A percentile compares a stretch with the other conserved stretches of the same genome.
Evolutionary conservation across 148 eudicot species (phyloP).

Genomic region (Silene uniflora): DNA sequence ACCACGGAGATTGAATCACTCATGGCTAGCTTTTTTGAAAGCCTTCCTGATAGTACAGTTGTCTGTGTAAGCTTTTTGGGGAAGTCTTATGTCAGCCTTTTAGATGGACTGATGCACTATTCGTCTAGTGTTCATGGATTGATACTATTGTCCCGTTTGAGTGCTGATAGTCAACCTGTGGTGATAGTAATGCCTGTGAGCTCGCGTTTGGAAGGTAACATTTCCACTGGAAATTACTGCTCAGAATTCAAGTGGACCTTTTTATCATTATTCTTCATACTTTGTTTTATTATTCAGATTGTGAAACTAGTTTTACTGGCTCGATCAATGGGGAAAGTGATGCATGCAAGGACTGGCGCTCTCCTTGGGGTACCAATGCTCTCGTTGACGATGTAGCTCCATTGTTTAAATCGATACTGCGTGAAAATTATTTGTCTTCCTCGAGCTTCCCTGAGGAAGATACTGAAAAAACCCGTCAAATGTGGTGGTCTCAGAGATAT

Average conservation of each 20-base stretch:
- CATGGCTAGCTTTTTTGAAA: constrained; percentile 47
- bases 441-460: constrained; percentile 46
- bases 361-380: constrained; percentile 67
- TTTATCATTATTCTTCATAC: constrained; percentile 8
- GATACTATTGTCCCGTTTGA: constrained; percentile 69
- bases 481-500: constrained; percentile 77
- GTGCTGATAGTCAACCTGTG: constrained; percentile 59
- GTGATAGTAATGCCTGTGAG: constrained; percentile 56
- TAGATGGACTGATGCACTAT: constrained; percentile 45
- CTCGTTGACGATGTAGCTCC: constrained; percentile 77
- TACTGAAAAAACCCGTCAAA: constrained; percentile 45
- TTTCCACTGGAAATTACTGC: neutral
- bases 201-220: constrained; percentile 46
- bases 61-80: constrained; percentile 74
- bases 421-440: constrained; percentile 61
- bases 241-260: neutral
- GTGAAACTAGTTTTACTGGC: constrained; percentile 30
- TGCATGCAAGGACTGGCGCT: constrained; percentile 47
- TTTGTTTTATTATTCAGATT: constrained; percentile 30
- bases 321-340: constrained; percentile 31
- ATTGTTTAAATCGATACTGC: constrained; percentile 51
- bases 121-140: constrained; percentile 42
- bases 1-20: constrained; percentile 37
- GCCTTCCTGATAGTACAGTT: constrained; percentile 59
- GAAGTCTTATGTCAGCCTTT: constrained; percentile 49